Evolutionary conservation across 2,329 filamentous ascomycete genomes (phyloP).

Genomic region (Fusarium tuaranense): DNA sequence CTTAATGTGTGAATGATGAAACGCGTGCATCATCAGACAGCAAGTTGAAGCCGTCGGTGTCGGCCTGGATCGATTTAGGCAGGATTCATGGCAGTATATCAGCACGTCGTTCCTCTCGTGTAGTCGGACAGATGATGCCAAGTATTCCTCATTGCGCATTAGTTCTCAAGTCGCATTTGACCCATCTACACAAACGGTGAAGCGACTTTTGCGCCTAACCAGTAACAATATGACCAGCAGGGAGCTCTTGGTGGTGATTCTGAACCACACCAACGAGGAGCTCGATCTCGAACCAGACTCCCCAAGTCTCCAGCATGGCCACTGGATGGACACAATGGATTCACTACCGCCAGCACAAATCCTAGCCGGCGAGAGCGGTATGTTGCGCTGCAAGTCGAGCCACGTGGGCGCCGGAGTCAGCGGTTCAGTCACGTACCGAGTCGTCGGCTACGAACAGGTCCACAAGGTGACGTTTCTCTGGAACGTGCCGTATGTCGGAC

Average conservation of each 20-base stretch:
- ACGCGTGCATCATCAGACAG: neutral
- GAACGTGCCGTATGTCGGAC: constrained; percentile 11
- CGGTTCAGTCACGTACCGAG: constrained; percentile 12
- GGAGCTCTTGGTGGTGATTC: constrained; percentile 16
- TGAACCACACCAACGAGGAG: constrained; percentile 30
- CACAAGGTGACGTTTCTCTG: constrained; percentile 11
- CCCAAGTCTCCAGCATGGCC: neutral
- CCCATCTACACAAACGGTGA: neutral
- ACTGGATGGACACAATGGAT: neutral
- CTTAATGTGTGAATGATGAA: neutral
- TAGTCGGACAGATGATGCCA: neutral
- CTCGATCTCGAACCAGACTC: constrained; percentile 13
- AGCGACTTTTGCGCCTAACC: neutral
- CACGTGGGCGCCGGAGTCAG: constrained; percentile 5
- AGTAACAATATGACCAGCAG: constrained; percentile 6
- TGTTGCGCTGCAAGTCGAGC: constrained; percentile 21
- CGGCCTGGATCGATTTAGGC: neutral
- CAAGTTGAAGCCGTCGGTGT: neutral
- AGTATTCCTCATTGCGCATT: neutral
- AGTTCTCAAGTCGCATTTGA: neutral
- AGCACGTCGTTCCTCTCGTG: neutral
- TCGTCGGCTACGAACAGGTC: neutral
- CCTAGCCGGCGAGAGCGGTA: constrained; percentile 18
- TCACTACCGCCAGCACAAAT: constrained; percentile 3
- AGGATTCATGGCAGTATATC: neutral